Evolutionary conservation across 169 alveolate genomes (phyloP).

Genomic region (Plasmodium fragile): DNA sequence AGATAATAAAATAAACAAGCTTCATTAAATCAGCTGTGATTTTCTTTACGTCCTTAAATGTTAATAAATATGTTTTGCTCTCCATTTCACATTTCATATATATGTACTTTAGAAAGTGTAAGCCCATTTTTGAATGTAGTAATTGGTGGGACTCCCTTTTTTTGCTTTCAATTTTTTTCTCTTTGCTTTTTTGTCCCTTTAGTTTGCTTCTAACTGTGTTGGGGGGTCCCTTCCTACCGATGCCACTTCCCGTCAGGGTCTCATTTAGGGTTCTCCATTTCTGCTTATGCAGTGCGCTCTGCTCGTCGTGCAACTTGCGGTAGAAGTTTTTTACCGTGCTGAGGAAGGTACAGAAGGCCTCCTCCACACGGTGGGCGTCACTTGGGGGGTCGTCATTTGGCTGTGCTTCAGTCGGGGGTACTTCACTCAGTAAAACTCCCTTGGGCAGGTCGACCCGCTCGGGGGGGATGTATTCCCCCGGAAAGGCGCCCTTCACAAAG

Average conservation of each 20-base stretch:
- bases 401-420: neutral
- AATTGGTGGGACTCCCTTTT: slow-evolving; percentile 1
- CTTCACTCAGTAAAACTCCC: neutral
- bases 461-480: neutral
- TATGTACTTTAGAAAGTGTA: slow-evolving; percentile 21
- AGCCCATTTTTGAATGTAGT: neutral
- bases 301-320: neutral
- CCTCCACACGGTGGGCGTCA: neutral
- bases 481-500: neutral
- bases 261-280: neutral
- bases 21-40: neutral
- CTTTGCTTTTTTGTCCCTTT: neutral
- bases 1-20: slow-evolving; percentile 16
- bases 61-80: neutral
- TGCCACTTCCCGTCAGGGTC: neutral
- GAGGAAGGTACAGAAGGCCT: neutral
- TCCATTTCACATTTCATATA: neutral
- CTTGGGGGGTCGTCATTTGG: neutral
- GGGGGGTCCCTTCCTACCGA: neutral
- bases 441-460: neutral
- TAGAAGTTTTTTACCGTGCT: neutral
- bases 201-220: neutral
- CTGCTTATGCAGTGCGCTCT: neutral
- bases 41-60: neutral
- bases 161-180: neutral